Base-by-base conservation (phyloP, 805 yeast genomes). In the Saccharomycodes ludwigii region DNA sequence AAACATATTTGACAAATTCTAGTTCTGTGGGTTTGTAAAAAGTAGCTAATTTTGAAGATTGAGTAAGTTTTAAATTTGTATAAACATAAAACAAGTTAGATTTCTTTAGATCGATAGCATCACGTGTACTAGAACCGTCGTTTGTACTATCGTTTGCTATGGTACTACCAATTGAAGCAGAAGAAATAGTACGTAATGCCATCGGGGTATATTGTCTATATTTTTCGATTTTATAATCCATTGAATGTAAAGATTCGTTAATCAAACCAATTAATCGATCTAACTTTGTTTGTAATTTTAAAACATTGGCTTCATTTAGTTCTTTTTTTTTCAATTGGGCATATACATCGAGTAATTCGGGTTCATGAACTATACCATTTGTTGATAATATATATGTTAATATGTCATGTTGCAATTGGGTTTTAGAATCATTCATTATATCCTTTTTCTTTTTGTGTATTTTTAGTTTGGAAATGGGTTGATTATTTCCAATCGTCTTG, bases 41-140 rank as follows among this genome's bases (percentile, higher is more conserved):
- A 1, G 58, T 51, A 4, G 56, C 54, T n/a, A 48, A 20, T 34
- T 44, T 42, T 3, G 51, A 42, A 24, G 49, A 52, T 2, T 40
- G 45, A 12, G 39, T 43, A 10, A 47, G 41, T 18, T 31, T 39
- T 8, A 33, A 18, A 33, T 53, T 52, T 4, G 44, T 35, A 27
- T 51, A 50, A 13, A 49, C 47, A 25, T 47, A 51, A 30, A 40
- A 50, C 24, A 42, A 37, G 25, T 33, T 43, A 27, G 40, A 41
- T 9, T 31, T 32, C 2, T 44, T 42, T 3, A 42, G 28, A 8
- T 15, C n/a, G 10, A 16, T 19, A 8, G 19, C 5, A n/a, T 19
- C 28, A 9, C 11, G n/a, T 25, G 20, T 2, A 21, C 23, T 4
- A 33, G 12, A 9, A 10, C 4, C 5, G 9, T 13, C 22, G 15